A percentile compares a stretch with the other conserved stretches of the same genome.
Evolutionary conservation across 306 rosid species (phyloP).

Genomic region (Acacia acuminata): DNA sequence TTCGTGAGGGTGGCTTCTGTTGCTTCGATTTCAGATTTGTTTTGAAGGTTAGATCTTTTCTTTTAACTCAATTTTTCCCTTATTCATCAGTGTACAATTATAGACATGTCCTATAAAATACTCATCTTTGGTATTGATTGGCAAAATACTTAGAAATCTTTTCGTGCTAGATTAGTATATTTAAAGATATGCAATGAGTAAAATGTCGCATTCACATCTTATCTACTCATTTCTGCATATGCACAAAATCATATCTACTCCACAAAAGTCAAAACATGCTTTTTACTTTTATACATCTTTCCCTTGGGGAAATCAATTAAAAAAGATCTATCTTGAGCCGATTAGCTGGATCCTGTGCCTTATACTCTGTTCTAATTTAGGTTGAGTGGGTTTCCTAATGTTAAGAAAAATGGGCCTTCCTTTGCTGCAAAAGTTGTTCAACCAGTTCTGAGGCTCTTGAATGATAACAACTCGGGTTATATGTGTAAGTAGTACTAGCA

Average conservation of each 20-base stretch:
- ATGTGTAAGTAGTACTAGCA: too few species aligned
- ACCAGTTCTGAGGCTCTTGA: too few species aligned
- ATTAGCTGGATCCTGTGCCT: constrained; percentile 15
- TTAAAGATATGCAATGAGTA: neutral
- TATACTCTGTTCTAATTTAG: neutral
- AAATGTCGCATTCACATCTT: neutral
- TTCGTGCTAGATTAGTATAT: neutral
- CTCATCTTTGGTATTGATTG: constrained; percentile 24
- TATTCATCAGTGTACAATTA: constrained; percentile 6
- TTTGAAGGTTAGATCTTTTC: constrained; percentile 62
- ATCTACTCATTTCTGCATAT: neutral
- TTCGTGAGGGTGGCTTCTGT: constrained; percentile 79
- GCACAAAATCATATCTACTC: neutral
- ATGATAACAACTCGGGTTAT: too few species aligned
- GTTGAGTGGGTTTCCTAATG: too few species aligned
- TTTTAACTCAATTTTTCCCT: neutral
- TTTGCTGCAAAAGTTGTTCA: too few species aligned
- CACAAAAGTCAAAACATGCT: too few species aligned
- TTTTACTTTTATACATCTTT: neutral
- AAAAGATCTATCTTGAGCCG: constrained; percentile 1
- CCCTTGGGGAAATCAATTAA: neutral
- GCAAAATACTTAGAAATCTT: constrained; percentile 6
- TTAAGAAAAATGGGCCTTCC: too few species aligned
- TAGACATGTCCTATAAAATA: constrained; percentile 1
- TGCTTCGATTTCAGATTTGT: constrained; percentile 70